Conservation (phyloP, 192 early-diverging fungal species). For the Geranomyces michiganensis region DNA sequence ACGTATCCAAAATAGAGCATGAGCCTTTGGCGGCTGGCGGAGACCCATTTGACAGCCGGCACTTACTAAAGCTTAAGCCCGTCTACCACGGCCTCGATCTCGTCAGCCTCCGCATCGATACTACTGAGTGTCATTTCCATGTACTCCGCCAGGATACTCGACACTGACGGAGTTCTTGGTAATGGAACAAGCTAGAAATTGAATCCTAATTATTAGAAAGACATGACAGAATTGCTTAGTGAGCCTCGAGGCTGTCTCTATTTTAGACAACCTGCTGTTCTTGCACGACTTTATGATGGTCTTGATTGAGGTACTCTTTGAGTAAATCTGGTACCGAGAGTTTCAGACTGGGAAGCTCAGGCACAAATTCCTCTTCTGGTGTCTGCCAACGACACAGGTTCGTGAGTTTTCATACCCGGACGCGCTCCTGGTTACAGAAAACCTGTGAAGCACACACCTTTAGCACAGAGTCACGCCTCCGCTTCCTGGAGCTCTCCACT, state of each 20-base stretch:
- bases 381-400: constrained; percentile 11
- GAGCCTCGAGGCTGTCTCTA: constrained; percentile 46
- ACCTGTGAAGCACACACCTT: constrained; percentile 25
- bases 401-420: constrained; percentile 36
- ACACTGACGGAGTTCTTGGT: constrained; percentile 78
- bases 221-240: background rate
- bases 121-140: constrained; percentile 40
- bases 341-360: constrained; percentile 77
- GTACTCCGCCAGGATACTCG: constrained; percentile 74
- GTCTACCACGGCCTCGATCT: constrained; percentile 78
- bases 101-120: constrained; percentile 45
- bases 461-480: constrained; percentile 26
- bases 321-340: constrained; percentile 85
- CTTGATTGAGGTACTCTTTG: constrained; percentile 79
- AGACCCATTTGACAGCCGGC: background rate
- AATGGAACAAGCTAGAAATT: constrained; percentile 72
- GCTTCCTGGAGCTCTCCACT: background rate
- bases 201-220: constrained; percentile 15
- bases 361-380: constrained; percentile 53
- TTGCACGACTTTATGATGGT: constrained; percentile 92
- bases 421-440: too few relatives aligned
- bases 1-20: constrained; percentile 44
- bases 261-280: constrained; percentile 51
- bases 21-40: background rate
- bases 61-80: constrained; percentile 59